Percentiles rank a stretch among this genome's conserved stretches.
phyloP scores from a whole-genome alignment of 352 stramenopile species.

The Phytophthora cajani region DNA sequence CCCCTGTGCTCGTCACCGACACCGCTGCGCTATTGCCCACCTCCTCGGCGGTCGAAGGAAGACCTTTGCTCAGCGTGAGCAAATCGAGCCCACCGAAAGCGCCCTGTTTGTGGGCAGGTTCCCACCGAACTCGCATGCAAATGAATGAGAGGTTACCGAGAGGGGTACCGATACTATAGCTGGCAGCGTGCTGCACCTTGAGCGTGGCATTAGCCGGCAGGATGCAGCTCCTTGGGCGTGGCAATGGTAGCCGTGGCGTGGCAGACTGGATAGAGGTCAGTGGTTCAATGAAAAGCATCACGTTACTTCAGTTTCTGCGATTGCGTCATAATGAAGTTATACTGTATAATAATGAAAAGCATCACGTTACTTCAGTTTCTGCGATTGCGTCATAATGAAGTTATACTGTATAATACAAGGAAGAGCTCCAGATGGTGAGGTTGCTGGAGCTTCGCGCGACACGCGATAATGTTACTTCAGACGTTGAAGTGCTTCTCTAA shows the following conservation, averaged over 20 bases:
- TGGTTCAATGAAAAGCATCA: constrained; percentile 11
- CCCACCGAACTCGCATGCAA: constrained; percentile 1
- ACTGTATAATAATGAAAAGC: background rate
- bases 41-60: constrained; percentile 6
- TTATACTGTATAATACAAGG: background rate
- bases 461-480: background rate
- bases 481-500: no score
- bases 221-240: no score
- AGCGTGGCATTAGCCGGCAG: no score
- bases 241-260: no score
- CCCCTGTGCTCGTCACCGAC: background rate
- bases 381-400: constrained; percentile 11
- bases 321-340: background rate
- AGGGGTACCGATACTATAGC: no score
- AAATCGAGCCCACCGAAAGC: constrained; percentile 10
- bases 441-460: background rate
- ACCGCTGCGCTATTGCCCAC: background rate
- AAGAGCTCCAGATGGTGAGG: background rate
- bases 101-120: background rate
- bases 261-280: constrained; percentile 15
- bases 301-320: constrained; percentile 43
- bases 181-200: no score
- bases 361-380: constrained; percentile 40
- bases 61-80: background rate
- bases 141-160: background rate